Evolutionary conservation across 208 protist species (phyloP).

Genomic region (Balamuthia mandrillaris): DNA sequence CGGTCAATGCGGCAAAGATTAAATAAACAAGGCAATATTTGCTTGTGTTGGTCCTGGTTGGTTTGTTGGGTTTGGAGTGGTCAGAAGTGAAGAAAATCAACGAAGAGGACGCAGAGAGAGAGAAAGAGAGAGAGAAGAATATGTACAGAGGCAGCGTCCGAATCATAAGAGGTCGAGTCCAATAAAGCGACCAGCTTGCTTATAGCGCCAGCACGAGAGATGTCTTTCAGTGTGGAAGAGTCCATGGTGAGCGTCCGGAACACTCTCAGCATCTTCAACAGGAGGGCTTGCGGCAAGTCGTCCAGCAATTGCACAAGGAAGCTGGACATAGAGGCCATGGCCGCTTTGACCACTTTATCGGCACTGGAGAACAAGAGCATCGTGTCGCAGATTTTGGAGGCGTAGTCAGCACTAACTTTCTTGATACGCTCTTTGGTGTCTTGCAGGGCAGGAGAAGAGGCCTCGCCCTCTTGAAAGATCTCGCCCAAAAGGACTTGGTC

Average conservation of each 20-base stretch:
- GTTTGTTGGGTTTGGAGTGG: too few relatives aligned
- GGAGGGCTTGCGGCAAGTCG: neutral
- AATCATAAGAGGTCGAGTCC: neutral
- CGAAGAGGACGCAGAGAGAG: neutral
- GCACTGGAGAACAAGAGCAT: constrained; percentile 26
- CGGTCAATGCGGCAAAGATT: constrained; percentile 70
- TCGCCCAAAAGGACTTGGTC: constrained; percentile 14
- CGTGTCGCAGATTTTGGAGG: neutral
- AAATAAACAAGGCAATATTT: constrained; percentile 68
- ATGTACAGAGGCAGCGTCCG: neutral
- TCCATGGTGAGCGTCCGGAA: constrained; percentile 72
- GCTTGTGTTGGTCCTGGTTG: constrained; percentile 62
- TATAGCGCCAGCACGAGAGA: constrained; percentile 57
- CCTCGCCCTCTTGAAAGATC: constrained; percentile 41
- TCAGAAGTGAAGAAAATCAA: too few relatives aligned
- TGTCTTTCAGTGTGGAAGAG: constrained; percentile 53
- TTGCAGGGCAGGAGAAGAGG: neutral
- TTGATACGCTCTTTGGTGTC: neutral
- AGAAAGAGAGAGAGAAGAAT: constrained; percentile 8
- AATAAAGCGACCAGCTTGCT: constrained; percentile 50
- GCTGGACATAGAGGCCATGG: constrained; percentile 1
- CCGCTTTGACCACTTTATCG: constrained; percentile 10
- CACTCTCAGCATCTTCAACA: constrained; percentile 55
- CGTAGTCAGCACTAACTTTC: constrained; percentile 18
- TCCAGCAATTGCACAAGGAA: neutral